Percentiles rank a stretch among this genome's conserved stretches.
Conservation (phyloP, 805 yeast genomes). For the Kuraishia cidri region DNA sequence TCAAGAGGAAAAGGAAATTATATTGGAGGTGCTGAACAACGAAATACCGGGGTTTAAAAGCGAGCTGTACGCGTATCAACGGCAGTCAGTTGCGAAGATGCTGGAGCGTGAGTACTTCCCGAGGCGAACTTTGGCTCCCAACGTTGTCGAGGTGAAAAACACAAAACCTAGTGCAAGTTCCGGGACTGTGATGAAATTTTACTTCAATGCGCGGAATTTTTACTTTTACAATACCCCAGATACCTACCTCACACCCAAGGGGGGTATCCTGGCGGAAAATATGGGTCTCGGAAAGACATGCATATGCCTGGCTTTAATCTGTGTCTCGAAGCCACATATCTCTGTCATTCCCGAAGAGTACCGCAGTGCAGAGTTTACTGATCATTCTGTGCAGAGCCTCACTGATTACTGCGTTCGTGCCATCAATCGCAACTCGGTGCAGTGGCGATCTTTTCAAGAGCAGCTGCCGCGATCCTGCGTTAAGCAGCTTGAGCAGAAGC, state of each 20-base stretch:
- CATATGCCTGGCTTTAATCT: constrained; percentile 47
- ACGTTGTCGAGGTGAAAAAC: constrained; percentile 4
- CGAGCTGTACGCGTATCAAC: constrained; percentile 46
- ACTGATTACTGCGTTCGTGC: constrained; percentile 30
- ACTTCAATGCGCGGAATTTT: constrained; percentile 26
- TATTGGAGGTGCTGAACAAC: constrained; percentile 15
- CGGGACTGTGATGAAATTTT: constrained; percentile 7
- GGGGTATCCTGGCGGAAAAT: constrained; percentile 59
- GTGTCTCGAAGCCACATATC: constrained; percentile 43
- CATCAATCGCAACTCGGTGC: constrained; percentile 38
- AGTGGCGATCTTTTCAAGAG: constrained; percentile 43
- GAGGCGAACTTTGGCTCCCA: constrained; percentile 12
- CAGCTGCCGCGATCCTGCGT: constrained; percentile 36
- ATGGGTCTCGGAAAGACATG: constrained; percentile 64
- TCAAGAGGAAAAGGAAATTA: constrained; percentile 10
- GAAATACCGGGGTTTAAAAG: constrained; percentile 39
- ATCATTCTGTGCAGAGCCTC: constrained; percentile 15
- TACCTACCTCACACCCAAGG: constrained; percentile 37
- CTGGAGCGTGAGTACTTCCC: constrained; percentile 36
- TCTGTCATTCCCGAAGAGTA: constrained; percentile 31
- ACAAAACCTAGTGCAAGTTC: not conserved
- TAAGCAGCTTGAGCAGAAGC: constrained; percentile 21
- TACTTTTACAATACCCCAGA: constrained; percentile 27
- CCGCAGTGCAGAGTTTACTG: constrained; percentile 7
- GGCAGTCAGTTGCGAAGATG: constrained; percentile 55